Evolutionary conservation across 2,329 filamentous ascomycete species (phyloP), one percentile per base, ranked within the genome.

Genomic region (Penicillium decumbens): DNA sequence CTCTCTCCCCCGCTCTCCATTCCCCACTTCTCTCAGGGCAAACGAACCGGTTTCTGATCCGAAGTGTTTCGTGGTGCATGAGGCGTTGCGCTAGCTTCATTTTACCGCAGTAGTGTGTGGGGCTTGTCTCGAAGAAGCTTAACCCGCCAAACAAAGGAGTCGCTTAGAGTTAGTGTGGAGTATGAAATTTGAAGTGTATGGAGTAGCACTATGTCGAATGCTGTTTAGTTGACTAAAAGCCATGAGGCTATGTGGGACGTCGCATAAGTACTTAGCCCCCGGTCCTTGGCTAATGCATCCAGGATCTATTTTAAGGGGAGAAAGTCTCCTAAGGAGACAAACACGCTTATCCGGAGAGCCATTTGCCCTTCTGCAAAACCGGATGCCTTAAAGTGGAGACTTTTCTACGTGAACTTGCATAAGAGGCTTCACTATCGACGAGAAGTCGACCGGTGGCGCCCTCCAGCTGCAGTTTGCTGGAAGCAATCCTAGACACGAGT

Each of bases 11-110:
- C 7, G 33, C 33, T 20, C 8, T 18, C 30, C 12, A 47, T 43
- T 25, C n/a, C 29, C 7, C 25, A 38, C 29, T 4, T 18, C 18
- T 18, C 15, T 41, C 29, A 18, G 10, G 33, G 15, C 42, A 43
- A 46, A 53, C 41, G 53, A 52, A 57, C 55, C 46, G 49, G 53
- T 58, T 55, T 51, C 27, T 39, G 20, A 45, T 39, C 28, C 41
- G 37, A 41, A 28, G 41, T 33, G 20, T 29, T 29, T 7, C 5
- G 25, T 42, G 49, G 43, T 35, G 30, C 10, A 23, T 23, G 27
- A 52, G 20, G 45, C 43, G 25, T 30, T 42, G 40, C 35, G 39
- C 47, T 59, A 58, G 55, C 49, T 43, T 47, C 28, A 46, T 49
- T 44, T 49, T 35, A 38, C 33, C 33, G 7, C 43, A 39, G 42